Base-by-base conservation (phyloP, 2,329 filamentous ascomycete genomes). In the Phyllosticta citribraziliensis region DNA sequence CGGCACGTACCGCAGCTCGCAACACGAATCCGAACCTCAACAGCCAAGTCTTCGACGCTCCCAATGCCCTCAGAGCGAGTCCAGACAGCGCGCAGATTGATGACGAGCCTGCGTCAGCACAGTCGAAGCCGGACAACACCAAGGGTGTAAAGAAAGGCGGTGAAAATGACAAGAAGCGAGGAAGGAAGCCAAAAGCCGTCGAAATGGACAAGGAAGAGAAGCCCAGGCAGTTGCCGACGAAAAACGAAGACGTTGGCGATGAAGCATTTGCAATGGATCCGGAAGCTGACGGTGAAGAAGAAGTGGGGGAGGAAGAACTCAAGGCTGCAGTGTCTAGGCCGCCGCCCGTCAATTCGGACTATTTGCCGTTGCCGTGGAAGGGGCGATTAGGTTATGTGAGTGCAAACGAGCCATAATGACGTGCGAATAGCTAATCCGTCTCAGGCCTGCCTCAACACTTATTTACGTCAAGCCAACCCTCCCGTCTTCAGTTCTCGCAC, bases 401-500 rank as follows among this genome's bases (percentile, higher is more conserved):
- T 74, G 63, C 59, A 64, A 40, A n/a, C 50, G 12, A 1, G 56
- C 9, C 58, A n/a, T n/a, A 10, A 9, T 24, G 11, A 14, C 10
- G 40, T 47, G 12, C 40, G n/a, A 47, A n/a, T n/a, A 4, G 40
- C 40, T 47, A n/a, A 47, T 27, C 6, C 1, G 10, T 50, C 33
- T 11, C 63, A 86, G 89, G 91, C 93, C 11, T 97, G 92, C 70
- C 77, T 97, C 17, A 96, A 96, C 70, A 97, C 93, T 0, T 97
- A 97, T 72, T 80, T 97, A 1, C 87, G 93, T 53, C 82, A 83
- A 58, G 85, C 89, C 1, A 93, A 86, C 64, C 89, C 91, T 8
- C 86, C 93, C 0, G 85, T 97, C 1, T 97, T 97, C 73, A 89
- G 87, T 65, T 97, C 93, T 0, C 84, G 93, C 60, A 97, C 93